Evolutionary conservation across 2,329 filamentous ascomycete genomes (phyloP), one percentile per base, ranked within the genome.

Genomic region (Aspergillus tanneri): DNA sequence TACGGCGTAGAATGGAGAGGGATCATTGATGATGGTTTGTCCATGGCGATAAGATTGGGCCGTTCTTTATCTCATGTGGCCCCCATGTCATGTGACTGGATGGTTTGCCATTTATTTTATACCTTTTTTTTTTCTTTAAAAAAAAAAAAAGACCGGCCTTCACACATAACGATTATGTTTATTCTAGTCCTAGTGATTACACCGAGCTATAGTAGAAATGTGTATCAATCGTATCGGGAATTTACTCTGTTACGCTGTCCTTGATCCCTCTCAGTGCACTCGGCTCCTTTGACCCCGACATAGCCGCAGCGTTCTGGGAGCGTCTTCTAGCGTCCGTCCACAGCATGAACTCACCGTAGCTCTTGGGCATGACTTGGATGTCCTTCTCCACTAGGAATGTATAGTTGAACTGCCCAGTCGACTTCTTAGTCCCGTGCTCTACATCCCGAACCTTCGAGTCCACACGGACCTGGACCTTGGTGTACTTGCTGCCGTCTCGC

Each of bases 341-440:
- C 64, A 82, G 75, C 82, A 85, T 85, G 54, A 82, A 84, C 56
- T 85, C 82, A 1, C 76, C 74, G 57, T 85, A 85, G 10, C 75
- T 79, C 62, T 77, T 73, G 3, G 85, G 85, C 73, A 87, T 81
- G 16, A 88, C 80, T 58, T 82, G 78, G 37, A 87, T 74, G 57
- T 85, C 79, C 59, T 77, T 80, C 46, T 83, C 79, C 2, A 87
- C 83, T 45, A 78, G 75, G 62, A 88, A 88, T 0, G 86, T 88
- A 63, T 89, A 89, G 59, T 88, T 87, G 72, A 90, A 89, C 58
- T 86, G 84, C 4, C 86, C 86, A 0, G 86, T 88, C 2, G 84
- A 79, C 60, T 82, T 84, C 19, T 82, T 80, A 40, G 77, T 77
- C 5, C 82, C 84, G 59, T 88, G 84, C 68, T 88, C 85, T 23